Conservation (phyloP, 2,329 filamentous ascomycete species). For the Chrysoporthe cubensis region DNA sequence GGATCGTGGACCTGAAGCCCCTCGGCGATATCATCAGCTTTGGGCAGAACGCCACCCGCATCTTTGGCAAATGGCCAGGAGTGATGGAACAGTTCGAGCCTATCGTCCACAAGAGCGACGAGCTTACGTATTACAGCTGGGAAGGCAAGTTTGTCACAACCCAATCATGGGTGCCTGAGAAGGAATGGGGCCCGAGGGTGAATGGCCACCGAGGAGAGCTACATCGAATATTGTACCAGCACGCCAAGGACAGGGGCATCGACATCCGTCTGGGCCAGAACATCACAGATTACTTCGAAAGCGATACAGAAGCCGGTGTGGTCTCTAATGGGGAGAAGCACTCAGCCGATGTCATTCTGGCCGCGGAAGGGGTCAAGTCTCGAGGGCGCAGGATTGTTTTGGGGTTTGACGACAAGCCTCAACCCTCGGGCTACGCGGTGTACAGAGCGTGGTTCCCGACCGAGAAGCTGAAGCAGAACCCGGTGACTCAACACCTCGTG, state of each 20-base stretch:
- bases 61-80: conserved; percentile 59
- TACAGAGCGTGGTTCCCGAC: conserved; percentile 48
- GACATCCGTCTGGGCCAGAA: conserved; percentile 48
- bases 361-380: conserved; percentile 50
- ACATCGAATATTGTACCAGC: conserved; percentile 53
- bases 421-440: conserved; percentile 45
- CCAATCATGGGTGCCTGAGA: conserved; percentile 39
- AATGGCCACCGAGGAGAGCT: conserved; percentile 59
- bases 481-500: conserved; percentile 48
- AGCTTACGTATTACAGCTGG: conserved; percentile 45
- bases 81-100: conserved; percentile 52
- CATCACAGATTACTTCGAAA: conserved; percentile 51
- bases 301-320: conserved; percentile 42
- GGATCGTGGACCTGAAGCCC: conserved; percentile 47
- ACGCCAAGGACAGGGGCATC: conserved; percentile 51
- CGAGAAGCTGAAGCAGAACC: conserved; percentile 46
- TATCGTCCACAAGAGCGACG: conserved; percentile 51
- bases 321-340: conserved; percentile 45
- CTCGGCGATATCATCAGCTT: conserved; percentile 58
- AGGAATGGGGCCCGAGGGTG: conserved; percentile 49
- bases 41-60: conserved; percentile 59
- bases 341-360: conserved; percentile 46
- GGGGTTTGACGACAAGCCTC: conserved; percentile 44
- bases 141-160: conserved; percentile 53
- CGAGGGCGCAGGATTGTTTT: conserved; percentile 47